Evolutionary conservation across 2,329 filamentous ascomycete genomes (phyloP), one percentile per base, ranked within the genome.

Genomic region (Amauroascus verrucosus): DNA sequence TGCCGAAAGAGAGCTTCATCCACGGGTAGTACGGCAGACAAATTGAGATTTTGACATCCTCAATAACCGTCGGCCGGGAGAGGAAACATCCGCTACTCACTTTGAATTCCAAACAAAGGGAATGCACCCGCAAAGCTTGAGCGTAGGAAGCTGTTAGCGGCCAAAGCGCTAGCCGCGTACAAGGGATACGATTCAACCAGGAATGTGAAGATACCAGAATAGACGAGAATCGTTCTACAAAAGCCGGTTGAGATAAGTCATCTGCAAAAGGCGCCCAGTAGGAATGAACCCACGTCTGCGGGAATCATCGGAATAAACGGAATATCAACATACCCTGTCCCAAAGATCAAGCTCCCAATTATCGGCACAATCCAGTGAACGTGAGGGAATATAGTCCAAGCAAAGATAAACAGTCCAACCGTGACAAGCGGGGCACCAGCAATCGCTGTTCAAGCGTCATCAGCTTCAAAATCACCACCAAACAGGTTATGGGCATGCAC

Each of bases 141-240:
- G 51, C 90, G 79, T 54, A 85, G 79, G 66, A 93, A 87, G 45
- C 84, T 85, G 63, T 95, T 93, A 43, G 88, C 88, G 11, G 89
- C 88, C 67, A 95, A 76, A 3, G 88, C 88, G 54, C 71, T 74
- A 13, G 73, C 73, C 16, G 72, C 71, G 61, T 72, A 74, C 16
- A 70, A 62, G 2, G 72, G 72, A 63, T 73, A 75, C 13, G 71
- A 72, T 62, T 84, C 80, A 9, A 91, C 88, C 58, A 94, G 73
- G 71, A 94, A 95, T 11, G 88, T 94, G 68, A 95, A 95, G 59
- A 94, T 81, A 50, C 88, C 88, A 54, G 81, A 84, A 69, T 88
- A 96, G 28, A 85, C 81, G 54, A 94, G 78, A 56, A 95, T 78
- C 51, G 81, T 84, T 50, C 86, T 88, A 62, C 63, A 58, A 58